phyloP scores from a whole-genome alignment of 2,329 filamentous ascomycete species.

The Mycosphaerella arachidis region DNA sequence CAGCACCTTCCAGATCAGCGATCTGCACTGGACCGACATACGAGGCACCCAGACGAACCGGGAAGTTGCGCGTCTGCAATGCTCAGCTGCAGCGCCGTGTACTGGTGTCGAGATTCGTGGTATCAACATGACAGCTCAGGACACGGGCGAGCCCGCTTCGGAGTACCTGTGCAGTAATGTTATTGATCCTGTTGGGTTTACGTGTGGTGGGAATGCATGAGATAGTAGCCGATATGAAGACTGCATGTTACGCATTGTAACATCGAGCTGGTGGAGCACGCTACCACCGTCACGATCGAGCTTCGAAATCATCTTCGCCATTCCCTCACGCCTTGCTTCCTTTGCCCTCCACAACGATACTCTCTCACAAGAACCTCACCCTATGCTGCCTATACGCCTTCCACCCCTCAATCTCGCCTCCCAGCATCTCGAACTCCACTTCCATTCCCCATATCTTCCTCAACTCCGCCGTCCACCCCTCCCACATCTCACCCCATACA shows the following conservation, averaged over 20 bases:
- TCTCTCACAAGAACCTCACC: neutral
- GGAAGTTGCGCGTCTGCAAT: conserved; percentile 27
- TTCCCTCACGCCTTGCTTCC: neutral
- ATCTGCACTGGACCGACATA: conserved; percentile 30
- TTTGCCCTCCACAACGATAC: neutral
- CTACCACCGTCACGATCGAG: no score
- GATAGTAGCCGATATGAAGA: neutral
- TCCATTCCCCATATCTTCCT: neutral
- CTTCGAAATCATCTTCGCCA: neutral
- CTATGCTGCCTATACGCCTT: neutral
- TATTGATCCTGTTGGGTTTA: conserved; percentile 9
- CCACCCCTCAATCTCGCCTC: neutral
- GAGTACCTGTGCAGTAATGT: conserved; percentile 14
- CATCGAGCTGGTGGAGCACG: no score
- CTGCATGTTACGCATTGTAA: neutral
- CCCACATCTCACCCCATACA: neutral
- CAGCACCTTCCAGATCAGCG: conserved; percentile 37
- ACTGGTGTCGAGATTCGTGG: conserved; percentile 17
- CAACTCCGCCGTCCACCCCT: neutral
- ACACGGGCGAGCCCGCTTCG: conserved; percentile 1
- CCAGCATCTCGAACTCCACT: neutral
- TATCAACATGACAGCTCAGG: conserved; percentile 6
- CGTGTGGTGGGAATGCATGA: conserved; percentile 5
- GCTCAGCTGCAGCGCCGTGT: conserved; percentile 27
- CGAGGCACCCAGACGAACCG: conserved; percentile 26